These are phyloP conservation scores for Calonectria naviculata DNA, from an alignment of 2,329 filamentous ascomycete species.

Conservation along the genomic window DNA sequence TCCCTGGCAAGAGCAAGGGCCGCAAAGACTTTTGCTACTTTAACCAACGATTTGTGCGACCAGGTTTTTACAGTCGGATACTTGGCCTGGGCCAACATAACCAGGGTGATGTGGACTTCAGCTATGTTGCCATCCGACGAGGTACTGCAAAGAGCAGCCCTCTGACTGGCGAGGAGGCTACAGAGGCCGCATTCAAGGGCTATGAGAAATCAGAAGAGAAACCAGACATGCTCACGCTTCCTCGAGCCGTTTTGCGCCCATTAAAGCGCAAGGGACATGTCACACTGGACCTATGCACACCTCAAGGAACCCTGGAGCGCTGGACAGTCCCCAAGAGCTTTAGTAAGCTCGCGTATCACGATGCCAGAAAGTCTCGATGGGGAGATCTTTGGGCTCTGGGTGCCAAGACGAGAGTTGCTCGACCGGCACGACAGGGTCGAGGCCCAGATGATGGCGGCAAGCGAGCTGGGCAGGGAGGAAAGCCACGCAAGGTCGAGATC, in stretches of 20 bases:
- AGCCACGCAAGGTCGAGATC: constrained; percentile 50
- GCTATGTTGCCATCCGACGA: constrained; percentile 86
- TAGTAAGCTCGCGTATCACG: constrained; percentile 85
- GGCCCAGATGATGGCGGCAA: constrained; percentile 59
- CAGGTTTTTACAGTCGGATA: constrained; percentile 82
- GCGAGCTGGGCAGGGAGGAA: constrained; percentile 54
- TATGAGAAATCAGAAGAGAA: constrained; percentile 65
- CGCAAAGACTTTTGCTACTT: constrained; percentile 95
- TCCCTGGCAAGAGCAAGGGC: constrained; percentile 75
- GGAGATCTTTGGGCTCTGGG: constrained; percentile 96
- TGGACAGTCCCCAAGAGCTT: constrained; percentile 92
- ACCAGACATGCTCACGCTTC: constrained; percentile 75
- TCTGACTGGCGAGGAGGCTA: constrained; percentile 64
- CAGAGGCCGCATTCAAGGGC: constrained; percentile 77
- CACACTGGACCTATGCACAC: constrained; percentile 90
- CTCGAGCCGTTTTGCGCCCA: constrained; percentile 81
- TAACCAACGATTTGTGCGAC: constrained; percentile 87
- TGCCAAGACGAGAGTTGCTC: constrained; percentile 81
- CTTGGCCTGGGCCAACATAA: constrained; percentile 77
- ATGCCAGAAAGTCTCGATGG: constrained; percentile 91
- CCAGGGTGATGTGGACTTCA: constrained; percentile 91
- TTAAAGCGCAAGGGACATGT: constrained; percentile 92
- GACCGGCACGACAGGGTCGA: constrained; percentile 70
- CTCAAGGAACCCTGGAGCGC: constrained; percentile 85
- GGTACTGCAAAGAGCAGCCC: constrained; percentile 61